Percentiles rank a stretch among this genome's conserved stretches.
These are phyloP conservation scores for Lavandula angustifolia DNA, from an alignment of 257 asterid species.

Conservation along the genomic window DNA sequence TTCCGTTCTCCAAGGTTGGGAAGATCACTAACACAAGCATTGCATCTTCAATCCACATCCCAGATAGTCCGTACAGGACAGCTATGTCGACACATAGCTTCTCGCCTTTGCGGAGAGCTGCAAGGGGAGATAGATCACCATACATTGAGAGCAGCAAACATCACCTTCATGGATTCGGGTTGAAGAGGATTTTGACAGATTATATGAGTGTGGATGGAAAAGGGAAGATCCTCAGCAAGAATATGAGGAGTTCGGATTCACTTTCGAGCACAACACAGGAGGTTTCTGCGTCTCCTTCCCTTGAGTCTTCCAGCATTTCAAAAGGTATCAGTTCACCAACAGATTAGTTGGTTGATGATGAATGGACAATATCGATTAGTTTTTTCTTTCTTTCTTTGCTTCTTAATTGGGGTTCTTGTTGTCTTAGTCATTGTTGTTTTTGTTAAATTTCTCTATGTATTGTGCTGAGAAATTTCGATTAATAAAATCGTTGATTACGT, in stretches of 20 bases:
- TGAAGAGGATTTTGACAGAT: slow-evolving; percentile 58
- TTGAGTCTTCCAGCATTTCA: slow-evolving; percentile 40
- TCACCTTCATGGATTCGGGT: slow-evolving; percentile 49
- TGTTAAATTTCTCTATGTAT: neutral
- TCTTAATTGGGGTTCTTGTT: neutral
- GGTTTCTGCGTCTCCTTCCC: slow-evolving; percentile 41
- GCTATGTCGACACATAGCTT: slow-evolving; percentile 54
- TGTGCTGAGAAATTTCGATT: neutral
- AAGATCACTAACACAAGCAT: slow-evolving; percentile 43
- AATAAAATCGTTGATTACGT: neutral
- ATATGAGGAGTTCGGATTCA: slow-evolving; percentile 38
- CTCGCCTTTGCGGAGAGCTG: slow-evolving; percentile 52
- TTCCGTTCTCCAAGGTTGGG: slow-evolving; percentile 59
- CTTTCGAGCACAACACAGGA: slow-evolving; percentile 39
- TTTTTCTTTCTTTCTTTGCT: slow-evolving; percentile 22
- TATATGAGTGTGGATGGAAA: slow-evolving; percentile 50
- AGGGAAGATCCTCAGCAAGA: slow-evolving; percentile 37
- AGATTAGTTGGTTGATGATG: slow-evolving; percentile 39
- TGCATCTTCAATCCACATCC: neutral
- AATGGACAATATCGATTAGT: slow-evolving; percentile 18
- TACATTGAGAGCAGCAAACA: slow-evolving; percentile 38
- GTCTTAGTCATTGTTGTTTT: neutral
- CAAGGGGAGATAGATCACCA: slow-evolving; percentile 44
- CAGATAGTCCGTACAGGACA: slow-evolving; percentile 39
- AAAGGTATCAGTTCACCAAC: slow-evolving; percentile 42